These are phyloP conservation scores for Incumbomyces delicatus DNA, from an alignment of 2,329 filamentous ascomycete genomes.

Conservation along the genomic window DNA sequence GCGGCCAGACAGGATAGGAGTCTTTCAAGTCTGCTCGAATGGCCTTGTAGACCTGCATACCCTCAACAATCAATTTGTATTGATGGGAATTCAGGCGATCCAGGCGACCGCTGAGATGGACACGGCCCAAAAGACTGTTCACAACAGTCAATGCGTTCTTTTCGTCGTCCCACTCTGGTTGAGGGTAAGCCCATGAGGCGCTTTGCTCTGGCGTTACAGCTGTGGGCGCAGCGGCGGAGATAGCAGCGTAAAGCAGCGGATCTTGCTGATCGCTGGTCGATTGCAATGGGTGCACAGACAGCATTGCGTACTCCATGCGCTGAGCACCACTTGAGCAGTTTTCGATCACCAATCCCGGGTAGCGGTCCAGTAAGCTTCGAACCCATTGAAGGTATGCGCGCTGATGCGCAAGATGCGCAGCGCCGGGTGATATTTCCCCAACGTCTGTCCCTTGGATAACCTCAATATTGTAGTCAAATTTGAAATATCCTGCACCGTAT, in stretches of 20 bases:
- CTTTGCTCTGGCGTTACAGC: constrained; percentile 29
- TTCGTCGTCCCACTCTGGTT: constrained; percentile 27
- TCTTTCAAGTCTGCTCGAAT: constrained; percentile 20
- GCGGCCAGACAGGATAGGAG: constrained; percentile 25
- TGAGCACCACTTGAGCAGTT: constrained; percentile 29
- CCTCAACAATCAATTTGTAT: constrained; percentile 22
- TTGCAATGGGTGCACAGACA: constrained; percentile 25
- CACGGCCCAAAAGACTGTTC: constrained; percentile 26
- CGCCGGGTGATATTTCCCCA: constrained; percentile 17
- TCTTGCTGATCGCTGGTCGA: constrained; percentile 31
- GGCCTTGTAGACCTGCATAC: constrained; percentile 24
- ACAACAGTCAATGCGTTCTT: constrained; percentile 27
- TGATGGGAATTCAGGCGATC: constrained; percentile 21
- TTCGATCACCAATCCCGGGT: constrained; percentile 27
- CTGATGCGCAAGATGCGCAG: constrained; percentile 24
- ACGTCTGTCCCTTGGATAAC: constrained; percentile 27
- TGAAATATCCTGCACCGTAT: constrained; percentile 28
- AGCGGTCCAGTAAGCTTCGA: constrained; percentile 20
- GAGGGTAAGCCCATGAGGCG: constrained; percentile 30
- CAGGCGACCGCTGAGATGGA: constrained; percentile 26
- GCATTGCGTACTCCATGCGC: constrained; percentile 29
- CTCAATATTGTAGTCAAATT: constrained; percentile 32
- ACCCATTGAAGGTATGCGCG: constrained; percentile 29
- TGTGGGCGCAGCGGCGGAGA: constrained; percentile 25
- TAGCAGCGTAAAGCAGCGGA: constrained; percentile 24